phyloP scores from a whole-genome alignment of 805 yeast genomes.

The Metschnikowia baotianmanensis region DNA sequence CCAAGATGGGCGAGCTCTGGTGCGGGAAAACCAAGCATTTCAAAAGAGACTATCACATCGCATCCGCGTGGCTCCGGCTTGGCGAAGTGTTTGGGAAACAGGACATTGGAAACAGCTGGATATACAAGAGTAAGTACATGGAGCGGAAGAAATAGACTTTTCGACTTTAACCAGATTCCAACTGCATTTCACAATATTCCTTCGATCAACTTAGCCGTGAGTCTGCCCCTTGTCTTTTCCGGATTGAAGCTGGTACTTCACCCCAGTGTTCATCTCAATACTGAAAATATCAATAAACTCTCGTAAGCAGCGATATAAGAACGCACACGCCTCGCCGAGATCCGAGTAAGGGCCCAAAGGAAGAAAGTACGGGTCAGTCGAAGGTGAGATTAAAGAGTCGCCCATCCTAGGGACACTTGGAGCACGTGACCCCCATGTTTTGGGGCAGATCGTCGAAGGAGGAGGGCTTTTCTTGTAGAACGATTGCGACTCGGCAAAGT shows the following conservation, averaged over 20 bases:
- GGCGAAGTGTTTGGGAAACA: constrained; percentile 62
- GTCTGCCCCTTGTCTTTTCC: constrained; percentile 6
- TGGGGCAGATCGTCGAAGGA: constrained; percentile 30
- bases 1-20: constrained; percentile 71
- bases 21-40: constrained; percentile 50
- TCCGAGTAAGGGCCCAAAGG: constrained; percentile 39
- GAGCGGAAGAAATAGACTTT: constrained; percentile 13
- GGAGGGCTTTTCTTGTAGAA: constrained; percentile 23
- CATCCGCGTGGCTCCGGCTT: constrained; percentile 69
- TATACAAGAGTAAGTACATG: constrained; percentile 64
- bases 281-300: constrained; percentile 30
- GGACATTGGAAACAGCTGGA: constrained; percentile 71
- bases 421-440: constrained; percentile 27
- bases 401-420: constrained; percentile 7
- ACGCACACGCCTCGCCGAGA: constrained; percentile 31
- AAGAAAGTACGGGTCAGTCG: constrained; percentile 27
- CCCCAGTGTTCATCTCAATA: constrained; percentile 14
- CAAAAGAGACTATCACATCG: constrained; percentile 56
- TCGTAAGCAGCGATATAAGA: constrained; percentile 28
- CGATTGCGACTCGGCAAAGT: constrained; percentile 29
- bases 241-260: constrained; percentile 14
- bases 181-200: too few relatives aligned
- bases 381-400: constrained; percentile 21
- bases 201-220: constrained; percentile 1
- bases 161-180: too few relatives aligned